Conservation (phyloP, 2,329 filamentous ascomycete genomes). For the Aspergillus uvarum region DNA sequence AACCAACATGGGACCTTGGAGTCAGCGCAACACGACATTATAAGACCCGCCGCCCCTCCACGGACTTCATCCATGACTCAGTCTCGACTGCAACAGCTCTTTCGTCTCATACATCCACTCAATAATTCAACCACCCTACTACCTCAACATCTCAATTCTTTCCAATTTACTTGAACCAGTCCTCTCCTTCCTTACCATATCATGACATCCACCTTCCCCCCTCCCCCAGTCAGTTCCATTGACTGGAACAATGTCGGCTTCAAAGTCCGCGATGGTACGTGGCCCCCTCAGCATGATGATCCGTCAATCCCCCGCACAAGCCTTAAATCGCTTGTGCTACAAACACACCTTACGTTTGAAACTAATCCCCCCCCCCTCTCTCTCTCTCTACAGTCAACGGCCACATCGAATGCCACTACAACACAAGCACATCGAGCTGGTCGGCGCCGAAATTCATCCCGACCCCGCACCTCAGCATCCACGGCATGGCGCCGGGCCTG, state of each 20-base stretch:
- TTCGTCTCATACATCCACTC: too few relatives aligned
- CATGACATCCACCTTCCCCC: constrained; percentile 27
- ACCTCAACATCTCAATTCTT: too few relatives aligned
- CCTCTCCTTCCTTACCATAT: not conserved
- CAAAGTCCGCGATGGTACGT: constrained; percentile 79
- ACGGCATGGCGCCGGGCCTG: constrained; percentile 90
- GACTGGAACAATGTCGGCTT: constrained; percentile 96
- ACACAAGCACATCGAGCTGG: constrained; percentile 70
- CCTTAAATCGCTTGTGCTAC: not conserved
- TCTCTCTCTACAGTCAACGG: constrained; percentile 69
- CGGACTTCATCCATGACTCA: not conserved
- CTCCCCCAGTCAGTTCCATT: constrained; percentile 32
- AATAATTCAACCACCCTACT: not conserved
- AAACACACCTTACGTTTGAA: constrained; percentile 33
- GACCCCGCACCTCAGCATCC: constrained; percentile 81
- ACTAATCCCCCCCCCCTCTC: not conserved
- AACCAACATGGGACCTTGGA: too few relatives aligned
- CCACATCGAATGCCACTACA: constrained; percentile 87
- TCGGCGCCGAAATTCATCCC: constrained; percentile 72
- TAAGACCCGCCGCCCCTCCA: not conserved
- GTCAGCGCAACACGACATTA: too few relatives aligned
- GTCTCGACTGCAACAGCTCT: too few relatives aligned
- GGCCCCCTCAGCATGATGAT: not conserved
- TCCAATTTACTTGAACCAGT: not conserved
- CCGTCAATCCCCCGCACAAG: not conserved